phyloP scores from a whole-genome alignment of 495 filamentous ascomycete genomes.

The Aspergillus kassunensis region DNA sequence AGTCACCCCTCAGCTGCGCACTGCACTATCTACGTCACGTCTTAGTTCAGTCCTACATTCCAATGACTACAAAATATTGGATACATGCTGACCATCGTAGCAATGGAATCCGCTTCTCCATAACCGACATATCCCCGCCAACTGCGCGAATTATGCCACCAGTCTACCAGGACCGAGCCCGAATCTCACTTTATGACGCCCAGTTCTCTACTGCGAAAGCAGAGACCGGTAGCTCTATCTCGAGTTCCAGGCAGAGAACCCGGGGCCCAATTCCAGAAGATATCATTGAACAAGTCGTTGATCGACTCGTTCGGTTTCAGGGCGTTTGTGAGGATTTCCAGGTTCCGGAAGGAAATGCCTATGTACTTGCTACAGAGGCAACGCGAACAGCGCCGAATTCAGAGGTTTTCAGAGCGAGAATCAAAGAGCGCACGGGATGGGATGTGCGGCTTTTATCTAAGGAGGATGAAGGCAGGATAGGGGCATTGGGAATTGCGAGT shows the following conservation, averaged over 20 bases:
- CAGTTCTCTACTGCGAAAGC: slow-evolving; percentile 56
- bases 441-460: slow-evolving; percentile 67
- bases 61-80: not conserved
- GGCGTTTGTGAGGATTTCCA: slow-evolving; percentile 63
- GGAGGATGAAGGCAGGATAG: slow-evolving; percentile 74
- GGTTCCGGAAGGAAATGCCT: slow-evolving; percentile 58
- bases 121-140: slow-evolving; percentile 68
- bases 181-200: slow-evolving; percentile 85
- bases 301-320: slow-evolving; percentile 63
- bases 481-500: slow-evolving; percentile 75
- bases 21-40: not conserved
- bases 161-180: slow-evolving; percentile 68
- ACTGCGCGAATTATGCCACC: slow-evolving; percentile 66
- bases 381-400: slow-evolving; percentile 76
- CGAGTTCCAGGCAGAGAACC: not conserved
- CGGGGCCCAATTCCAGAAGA: slow-evolving; percentile 53
- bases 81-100: slow-evolving; percentile 33
- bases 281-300: slow-evolving; percentile 58
- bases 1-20: no score
- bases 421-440: slow-evolving; percentile 59
- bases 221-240: no score
- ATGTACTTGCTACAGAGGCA: slow-evolving; percentile 83
- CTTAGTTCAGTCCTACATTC: not conserved
- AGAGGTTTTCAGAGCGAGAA: slow-evolving; percentile 56
- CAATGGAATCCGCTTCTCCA: slow-evolving; percentile 91